Evolutionary conservation across 176 grass and related monocot genomes (phyloP).

Genomic region (Aegilops speltoides): DNA sequence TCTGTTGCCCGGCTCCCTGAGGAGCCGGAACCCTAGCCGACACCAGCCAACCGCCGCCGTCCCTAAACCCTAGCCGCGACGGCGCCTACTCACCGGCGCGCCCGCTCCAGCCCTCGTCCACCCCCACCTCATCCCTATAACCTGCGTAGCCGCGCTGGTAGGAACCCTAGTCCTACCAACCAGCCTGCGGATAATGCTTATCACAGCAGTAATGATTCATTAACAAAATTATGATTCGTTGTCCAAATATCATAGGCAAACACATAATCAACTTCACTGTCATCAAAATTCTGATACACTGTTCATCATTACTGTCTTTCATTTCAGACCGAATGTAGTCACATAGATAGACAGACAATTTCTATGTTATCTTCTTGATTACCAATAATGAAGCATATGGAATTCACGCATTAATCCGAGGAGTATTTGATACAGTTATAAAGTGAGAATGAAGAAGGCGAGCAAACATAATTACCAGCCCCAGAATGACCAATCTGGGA

Average conservation of each 20-base stretch:
- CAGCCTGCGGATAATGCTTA: background rate
- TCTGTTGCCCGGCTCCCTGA: too few relatives aligned
- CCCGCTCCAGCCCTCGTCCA: too few relatives aligned
- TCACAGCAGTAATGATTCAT: background rate
- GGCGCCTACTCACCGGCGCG: too few relatives aligned
- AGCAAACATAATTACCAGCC: conserved; percentile 69
- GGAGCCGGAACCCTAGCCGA: too few relatives aligned
- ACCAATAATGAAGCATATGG: background rate
- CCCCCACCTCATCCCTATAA: too few relatives aligned
- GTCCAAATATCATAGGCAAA: background rate
- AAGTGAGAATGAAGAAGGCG: background rate
- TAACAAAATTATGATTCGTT: background rate
- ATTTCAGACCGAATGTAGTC: background rate
- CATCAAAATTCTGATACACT: background rate
- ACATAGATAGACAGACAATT: background rate
- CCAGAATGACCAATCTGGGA: conserved; percentile 98
- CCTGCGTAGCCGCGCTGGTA: too few relatives aligned
- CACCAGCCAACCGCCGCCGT: too few relatives aligned
- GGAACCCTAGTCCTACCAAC: too few relatives aligned
- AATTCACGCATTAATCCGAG: background rate
- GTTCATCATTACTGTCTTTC: background rate
- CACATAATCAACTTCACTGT: background rate
- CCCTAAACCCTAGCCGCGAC: too few relatives aligned
- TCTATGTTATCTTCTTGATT: background rate
- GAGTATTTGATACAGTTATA: background rate